Base-by-base conservation (phyloP, 345 rosid genomes). In the Gossypium arboreum region DNA sequence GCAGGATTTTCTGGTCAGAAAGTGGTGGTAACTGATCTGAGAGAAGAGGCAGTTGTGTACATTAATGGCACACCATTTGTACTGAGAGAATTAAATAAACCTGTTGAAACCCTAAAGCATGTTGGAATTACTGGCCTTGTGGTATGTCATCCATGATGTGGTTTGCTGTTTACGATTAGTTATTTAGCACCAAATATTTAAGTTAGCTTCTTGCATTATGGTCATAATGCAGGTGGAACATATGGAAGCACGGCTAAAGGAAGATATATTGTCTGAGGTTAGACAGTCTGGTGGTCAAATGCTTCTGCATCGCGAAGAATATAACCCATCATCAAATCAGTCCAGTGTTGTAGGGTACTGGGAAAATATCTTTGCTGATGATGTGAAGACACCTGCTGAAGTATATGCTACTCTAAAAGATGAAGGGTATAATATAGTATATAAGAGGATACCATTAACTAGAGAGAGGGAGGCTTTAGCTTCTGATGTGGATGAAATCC, bases 1-100 rank as follows among this genome's bases (percentile, higher is more conserved):
- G 86, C 74, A 81, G 91, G 87, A 66, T 79, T 80, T 11, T 78
- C 52, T 65, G 77, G 86, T 72, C 75, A 76, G 75, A 85, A 80
- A 81, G 95, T 87, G 71, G 85, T 89, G 70, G 83, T 95, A 71
- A 95, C 91, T 56, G 97, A 95, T 82, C 81, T 93, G 48, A 89
- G 98, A 87, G 98, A 95, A 89, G 99, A 95, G 77, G 93, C 94
- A 41, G 94, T 89, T 81, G 97, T 93, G 79, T 95, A 93, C 87
- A 93, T 95, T 69, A 88, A 88, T 82, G 97, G 93, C 71, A 88
- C 89, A 20, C 98, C 98, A 45, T 95, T 93, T 86, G 98, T 91
- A 76, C 89, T 90, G 73, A 85, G 98, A 84, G 96, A 92, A 81
- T 85, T 92, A 52, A 90, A 88, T 79, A 94, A 94, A 83, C 99